Conservation (phyloP, 495 filamentous ascomycete species). For the Trichoderma virens region DNA sequence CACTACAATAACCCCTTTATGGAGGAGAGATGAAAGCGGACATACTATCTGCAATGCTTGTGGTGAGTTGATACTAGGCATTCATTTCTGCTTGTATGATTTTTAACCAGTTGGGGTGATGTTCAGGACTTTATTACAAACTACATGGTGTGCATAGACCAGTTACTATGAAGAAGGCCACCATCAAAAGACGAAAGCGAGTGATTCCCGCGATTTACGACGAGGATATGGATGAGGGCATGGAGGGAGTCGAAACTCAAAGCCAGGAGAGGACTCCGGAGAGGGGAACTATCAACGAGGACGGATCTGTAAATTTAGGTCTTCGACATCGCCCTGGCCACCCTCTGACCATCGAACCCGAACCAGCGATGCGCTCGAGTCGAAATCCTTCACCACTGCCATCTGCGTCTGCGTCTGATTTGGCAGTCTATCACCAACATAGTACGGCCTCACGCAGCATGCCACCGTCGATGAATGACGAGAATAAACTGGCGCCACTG, state of each 20-base stretch:
- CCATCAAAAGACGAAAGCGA: conserved; percentile 93
- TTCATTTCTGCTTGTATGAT: conserved; percentile 10
- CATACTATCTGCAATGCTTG: conserved; percentile 99
- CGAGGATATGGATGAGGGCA: conserved; percentile 31
- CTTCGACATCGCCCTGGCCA: conserved; percentile 41
- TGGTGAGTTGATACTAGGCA: conserved; percentile 51
- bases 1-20: conserved; percentile 93
- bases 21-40: conserved; percentile 89
- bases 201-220: conserved; percentile 75
- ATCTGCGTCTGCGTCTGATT: conserved; percentile 25
- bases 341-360: conserved; percentile 38
- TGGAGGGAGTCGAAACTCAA: conserved; percentile 36
- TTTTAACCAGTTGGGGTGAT: conserved; percentile 12
- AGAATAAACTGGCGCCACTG: conserved; percentile 49
- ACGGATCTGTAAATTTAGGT: conserved; percentile 53
- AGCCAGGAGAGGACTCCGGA: conserved; percentile 30
- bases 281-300: conserved; percentile 43
- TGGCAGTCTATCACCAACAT: conserved; percentile 35
- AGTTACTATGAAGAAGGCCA: conserved; percentile 92
- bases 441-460: conserved; percentile 26
- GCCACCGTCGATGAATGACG: conserved; percentile 39
- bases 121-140: conserved; percentile 90
- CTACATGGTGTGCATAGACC: conserved; percentile 89
- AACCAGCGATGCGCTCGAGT: conserved; percentile 31
- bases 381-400: conserved; percentile 29